A percentile compares a stretch with the other conserved stretches of the same genome.
Evolutionary conservation across 2,329 filamentous ascomycete genomes (phyloP).

Genomic region (Penicillium glabrum): DNA sequence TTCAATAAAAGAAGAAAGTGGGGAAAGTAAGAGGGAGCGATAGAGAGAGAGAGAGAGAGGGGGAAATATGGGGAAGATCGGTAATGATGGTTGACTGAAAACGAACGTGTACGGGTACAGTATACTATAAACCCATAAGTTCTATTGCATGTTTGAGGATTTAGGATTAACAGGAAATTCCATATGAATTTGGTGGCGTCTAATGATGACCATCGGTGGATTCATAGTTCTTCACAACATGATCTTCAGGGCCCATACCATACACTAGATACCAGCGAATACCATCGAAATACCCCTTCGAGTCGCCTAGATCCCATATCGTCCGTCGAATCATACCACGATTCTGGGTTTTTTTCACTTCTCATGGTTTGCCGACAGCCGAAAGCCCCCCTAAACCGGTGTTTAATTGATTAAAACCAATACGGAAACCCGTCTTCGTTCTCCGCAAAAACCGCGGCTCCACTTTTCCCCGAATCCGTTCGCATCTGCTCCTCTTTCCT

Average conservation of each 20-base stretch:
- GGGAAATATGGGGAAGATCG: neutral
- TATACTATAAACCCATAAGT: neutral
- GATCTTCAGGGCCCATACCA: constrained; percentile 9
- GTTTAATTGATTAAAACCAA: neutral
- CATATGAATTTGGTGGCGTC: neutral
- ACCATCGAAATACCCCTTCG: neutral
- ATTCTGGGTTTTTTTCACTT: no score
- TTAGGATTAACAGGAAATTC: neutral
- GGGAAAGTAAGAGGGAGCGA: neutral
- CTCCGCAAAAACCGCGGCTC: constrained; percentile 29
- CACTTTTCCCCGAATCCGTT: constrained; percentile 32
- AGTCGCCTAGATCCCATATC: neutral
- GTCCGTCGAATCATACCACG: no score
- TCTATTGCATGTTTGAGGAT: no score
- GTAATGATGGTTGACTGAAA: neutral
- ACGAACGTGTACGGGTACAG: neutral
- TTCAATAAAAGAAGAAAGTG: neutral
- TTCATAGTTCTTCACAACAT: neutral
- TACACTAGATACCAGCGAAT: neutral
- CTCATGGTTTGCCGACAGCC: neutral
- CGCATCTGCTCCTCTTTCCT: constrained; percentile 4
- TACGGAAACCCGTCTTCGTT: constrained; percentile 20
- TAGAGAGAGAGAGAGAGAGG: neutral
- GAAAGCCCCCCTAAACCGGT: neutral
- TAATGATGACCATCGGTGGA: neutral